phyloP scores from a whole-genome alignment of 768 basidiomycete species.

The Dictyophora rubrovolvata region DNA sequence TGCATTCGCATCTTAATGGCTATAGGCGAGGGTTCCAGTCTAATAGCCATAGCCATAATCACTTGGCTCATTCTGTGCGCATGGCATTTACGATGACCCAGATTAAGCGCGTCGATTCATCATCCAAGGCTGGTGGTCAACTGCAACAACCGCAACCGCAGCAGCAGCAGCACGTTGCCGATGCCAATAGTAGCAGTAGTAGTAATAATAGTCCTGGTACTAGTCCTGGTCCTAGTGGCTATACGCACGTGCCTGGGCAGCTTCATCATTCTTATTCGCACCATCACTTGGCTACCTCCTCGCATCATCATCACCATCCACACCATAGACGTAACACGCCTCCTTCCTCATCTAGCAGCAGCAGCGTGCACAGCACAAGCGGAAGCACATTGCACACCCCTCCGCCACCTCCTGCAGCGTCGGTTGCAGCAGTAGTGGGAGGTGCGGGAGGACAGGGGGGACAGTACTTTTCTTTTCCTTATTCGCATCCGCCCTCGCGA shows the following conservation, averaged over 20 bases:
- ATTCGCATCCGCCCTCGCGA: slow-evolving; percentile 43
- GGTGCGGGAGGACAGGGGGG: background rate
- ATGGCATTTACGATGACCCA: slow-evolving; percentile 91
- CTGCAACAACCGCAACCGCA: slow-evolving; percentile 17
- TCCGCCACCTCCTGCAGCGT: slow-evolving; percentile 3
- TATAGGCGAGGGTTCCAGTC: slow-evolving; percentile 7
- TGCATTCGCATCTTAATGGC: slow-evolving; percentile 12
- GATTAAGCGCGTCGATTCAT: slow-evolving; percentile 33
- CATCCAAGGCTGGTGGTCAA: slow-evolving; percentile 7
- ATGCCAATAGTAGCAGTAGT: slow-evolving; percentile 9
- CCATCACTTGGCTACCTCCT: background rate
- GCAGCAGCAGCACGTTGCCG: slow-evolving; percentile 13
- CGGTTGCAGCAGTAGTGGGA: background rate
- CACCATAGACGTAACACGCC: slow-evolving; percentile 16
- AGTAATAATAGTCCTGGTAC: slow-evolving; percentile 4
- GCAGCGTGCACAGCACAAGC: slow-evolving; percentile 20
- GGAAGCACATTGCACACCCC: slow-evolving; percentile 16
- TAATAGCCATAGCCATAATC: slow-evolving; percentile 34
- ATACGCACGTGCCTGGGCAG: background rate
- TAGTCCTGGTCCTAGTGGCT: background rate
- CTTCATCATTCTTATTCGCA: background rate
- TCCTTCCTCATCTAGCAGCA: slow-evolving; percentile 32
- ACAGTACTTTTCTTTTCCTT: slow-evolving; percentile 15
- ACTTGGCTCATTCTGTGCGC: slow-evolving; percentile 76
- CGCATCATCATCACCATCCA: background rate